Evolutionary conservation across 768 basidiomycete species (phyloP), one percentile per base, ranked within the genome.

Genomic region (Tulasnella sp.): DNA sequence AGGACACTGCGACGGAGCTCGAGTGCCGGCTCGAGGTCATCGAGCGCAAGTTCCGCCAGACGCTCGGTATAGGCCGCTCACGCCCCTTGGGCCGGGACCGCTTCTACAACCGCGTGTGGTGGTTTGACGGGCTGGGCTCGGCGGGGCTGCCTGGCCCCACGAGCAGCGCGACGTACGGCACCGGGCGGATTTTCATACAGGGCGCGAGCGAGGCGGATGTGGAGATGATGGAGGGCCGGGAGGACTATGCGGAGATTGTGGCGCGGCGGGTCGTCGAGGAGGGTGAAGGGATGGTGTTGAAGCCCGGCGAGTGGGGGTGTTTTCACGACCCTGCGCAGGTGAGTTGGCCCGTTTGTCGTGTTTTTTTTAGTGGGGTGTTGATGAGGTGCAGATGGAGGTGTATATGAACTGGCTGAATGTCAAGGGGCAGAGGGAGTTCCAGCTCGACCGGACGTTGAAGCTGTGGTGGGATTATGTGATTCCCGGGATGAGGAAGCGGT

Each of bases 31-130:
- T 97, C 17, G 88, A 92, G 64, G 78, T 76, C 48, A 86, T 94
- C 61, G 93, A 97, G 67, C 83, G 89, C 42, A 94, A 98, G 61
- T 99, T 98, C 72, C 76, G 96, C 62, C 85, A 92, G 67, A 76
- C 89, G 48, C 74, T 90, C 39, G 87, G 89, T 56, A 81, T 84
- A 5, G 78, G 92, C 48, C 78, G 96, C 52, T 83, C 88, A 19
- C 86, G 90, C 65, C 90, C 93, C 1, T 65, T 98, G 49, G 96
- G 96, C 12, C 77, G 79, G 61, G 96, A 99, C 67, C 77, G 96
- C 52, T 99, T 97, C 70, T 86, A 87, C 65, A 94, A 96, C 67
- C 81, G 88, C 31, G 75, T 96, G 59, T 99, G 94, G 94, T 99
- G 94, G 94, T 89, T 97, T 67, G 94, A 99, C 69, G 94, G 94